These are phyloP conservation scores for Moelleriella libera DNA, from an alignment of 2,329 filamentous ascomycete species.

Conservation along the genomic window DNA sequence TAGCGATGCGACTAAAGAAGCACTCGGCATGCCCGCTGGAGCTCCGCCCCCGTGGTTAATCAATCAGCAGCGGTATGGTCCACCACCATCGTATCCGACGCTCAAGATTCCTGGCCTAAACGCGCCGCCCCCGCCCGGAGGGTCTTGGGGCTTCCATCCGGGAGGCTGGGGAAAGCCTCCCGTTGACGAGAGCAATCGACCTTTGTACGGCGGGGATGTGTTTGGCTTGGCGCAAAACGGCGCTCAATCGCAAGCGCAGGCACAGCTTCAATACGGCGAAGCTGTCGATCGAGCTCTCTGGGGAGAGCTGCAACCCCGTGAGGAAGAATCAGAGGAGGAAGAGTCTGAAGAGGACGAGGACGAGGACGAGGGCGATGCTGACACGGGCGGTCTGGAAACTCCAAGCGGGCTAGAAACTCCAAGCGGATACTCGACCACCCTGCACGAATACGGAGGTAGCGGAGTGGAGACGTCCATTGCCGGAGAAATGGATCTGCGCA, in stretches of 20 bases:
- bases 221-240: constrained; percentile 56
- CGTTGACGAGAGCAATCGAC: constrained; percentile 82
- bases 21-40: constrained; percentile 82
- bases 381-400: constrained; percentile 54
- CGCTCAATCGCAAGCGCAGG: constrained; percentile 21
- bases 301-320: constrained; percentile 77
- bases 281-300: constrained; percentile 78
- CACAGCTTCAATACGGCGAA: constrained; percentile 43
- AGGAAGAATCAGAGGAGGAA: constrained; percentile 61
- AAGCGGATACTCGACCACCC: constrained; percentile 63
- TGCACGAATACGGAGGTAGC: constrained; percentile 66
- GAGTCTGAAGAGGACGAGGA: constrained; percentile 20
- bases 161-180: constrained; percentile 95
- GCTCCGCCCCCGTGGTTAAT: constrained; percentile 95
- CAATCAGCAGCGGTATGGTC: constrained; percentile 87
- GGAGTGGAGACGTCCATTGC: constrained; percentile 58
- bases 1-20: constrained; percentile 79
- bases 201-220: constrained; percentile 86
- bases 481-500: constrained; percentile 84
- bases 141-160: constrained; percentile 87
- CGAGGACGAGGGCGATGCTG: constrained; percentile 42
- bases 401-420: constrained; percentile 69
- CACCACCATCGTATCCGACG: constrained; percentile 89
- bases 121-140: constrained; percentile 77
- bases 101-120: constrained; percentile 91